These are phyloP conservation scores for Batkoa obscura DNA, from an alignment of 371 early-diverging fungal species.

Conservation along the genomic window DNA sequence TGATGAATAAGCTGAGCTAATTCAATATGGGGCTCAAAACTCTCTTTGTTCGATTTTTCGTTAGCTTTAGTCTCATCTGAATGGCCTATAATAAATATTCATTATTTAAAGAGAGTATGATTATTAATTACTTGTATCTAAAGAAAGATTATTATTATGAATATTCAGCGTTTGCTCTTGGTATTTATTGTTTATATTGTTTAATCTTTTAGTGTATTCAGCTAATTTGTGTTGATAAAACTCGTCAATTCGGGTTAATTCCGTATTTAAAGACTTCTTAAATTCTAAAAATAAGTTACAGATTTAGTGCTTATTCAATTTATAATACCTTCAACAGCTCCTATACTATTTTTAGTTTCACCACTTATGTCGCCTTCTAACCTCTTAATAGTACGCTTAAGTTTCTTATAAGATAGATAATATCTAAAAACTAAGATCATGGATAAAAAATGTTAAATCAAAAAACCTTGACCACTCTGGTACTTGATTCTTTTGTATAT, in stretches of 20 bases:
- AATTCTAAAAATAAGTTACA: neutral
- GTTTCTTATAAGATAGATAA: slow-evolving; percentile 39
- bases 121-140: neutral
- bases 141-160: neutral
- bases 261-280: no score
- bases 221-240: neutral
- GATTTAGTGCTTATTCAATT: neutral
- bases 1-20: neutral
- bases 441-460: no score
- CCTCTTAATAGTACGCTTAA: slow-evolving; percentile 42
- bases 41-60: neutral
- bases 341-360: slow-evolving; percentile 19
- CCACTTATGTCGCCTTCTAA: slow-evolving; percentile 16
- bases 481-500: slow-evolving; percentile 31
- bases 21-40: neutral
- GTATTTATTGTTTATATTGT: neutral
- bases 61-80: no score
- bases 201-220: neutral
- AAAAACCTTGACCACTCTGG: slow-evolving; percentile 37
- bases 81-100: no score
- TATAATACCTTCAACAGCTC: neutral
- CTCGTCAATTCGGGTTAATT: no score
- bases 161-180: neutral
- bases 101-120: neutral
- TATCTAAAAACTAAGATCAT: neutral